phyloP scores from a whole-genome alignment of 495 filamentous ascomycete species.

The Aspergillus sclerotiicarbonarius region DNA sequence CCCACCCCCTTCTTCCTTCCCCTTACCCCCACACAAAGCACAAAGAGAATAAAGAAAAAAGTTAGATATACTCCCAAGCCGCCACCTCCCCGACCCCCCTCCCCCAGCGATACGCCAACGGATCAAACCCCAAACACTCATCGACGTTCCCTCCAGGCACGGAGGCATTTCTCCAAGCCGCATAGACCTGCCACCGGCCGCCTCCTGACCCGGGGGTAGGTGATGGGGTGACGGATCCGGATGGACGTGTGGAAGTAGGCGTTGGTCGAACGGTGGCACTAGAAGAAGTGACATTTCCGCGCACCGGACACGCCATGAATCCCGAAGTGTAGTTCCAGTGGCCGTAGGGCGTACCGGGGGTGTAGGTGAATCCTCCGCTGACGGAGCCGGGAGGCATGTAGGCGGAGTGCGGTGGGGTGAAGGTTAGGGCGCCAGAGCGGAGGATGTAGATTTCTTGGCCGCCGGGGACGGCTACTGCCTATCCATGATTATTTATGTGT shows the following conservation, averaged over 20 bases:
- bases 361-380: slow-evolving; percentile 41
- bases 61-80: slow-evolving; percentile 46
- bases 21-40: not conserved
- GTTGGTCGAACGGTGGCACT: not conserved
- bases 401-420: slow-evolving; percentile 60
- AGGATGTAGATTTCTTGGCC: slow-evolving; percentile 64
- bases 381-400: slow-evolving; percentile 53
- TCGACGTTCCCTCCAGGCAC: slow-evolving; percentile 36
- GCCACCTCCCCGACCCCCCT: slow-evolving; percentile 23
- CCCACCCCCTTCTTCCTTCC: too few relatives aligned
- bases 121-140: slow-evolving; percentile 43
- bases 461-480: slow-evolving; percentile 59
- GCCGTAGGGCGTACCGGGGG: slow-evolving; percentile 24
- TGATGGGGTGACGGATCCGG: not conserved
- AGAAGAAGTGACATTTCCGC: not conserved
- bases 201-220: slow-evolving; percentile 9
- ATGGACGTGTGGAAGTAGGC: not conserved
- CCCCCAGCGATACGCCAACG: slow-evolving; percentile 27
- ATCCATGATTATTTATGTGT: slow-evolving; percentile 10
- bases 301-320: slow-evolving; percentile 44
- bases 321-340: slow-evolving; percentile 32
- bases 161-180: slow-evolving; percentile 34
- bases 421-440: slow-evolving; percentile 54
- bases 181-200: slow-evolving; percentile 46
- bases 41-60: not conserved